Conservation (phyloP, 768 basidiomycete genomes). For the Termitomyces sp. region DNA sequence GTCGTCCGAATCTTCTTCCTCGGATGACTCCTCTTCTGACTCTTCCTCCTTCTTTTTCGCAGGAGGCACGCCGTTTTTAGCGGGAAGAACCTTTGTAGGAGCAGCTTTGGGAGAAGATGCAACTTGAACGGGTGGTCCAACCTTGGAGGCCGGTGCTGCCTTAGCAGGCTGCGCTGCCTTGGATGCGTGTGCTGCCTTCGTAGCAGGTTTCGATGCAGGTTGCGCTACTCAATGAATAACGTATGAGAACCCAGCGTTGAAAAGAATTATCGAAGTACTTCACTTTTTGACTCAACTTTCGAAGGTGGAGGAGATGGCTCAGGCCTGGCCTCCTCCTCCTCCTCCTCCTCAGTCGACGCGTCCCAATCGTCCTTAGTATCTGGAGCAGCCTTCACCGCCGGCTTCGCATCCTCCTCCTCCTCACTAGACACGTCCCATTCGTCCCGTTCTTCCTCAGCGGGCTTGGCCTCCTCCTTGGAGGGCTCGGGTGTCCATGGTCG, state of each 20-base stretch:
- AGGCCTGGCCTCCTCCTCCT: slow-evolving; percentile 36
- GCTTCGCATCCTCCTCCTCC: slow-evolving; percentile 43
- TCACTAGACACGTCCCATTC: slow-evolving; percentile 71
- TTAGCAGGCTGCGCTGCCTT: slow-evolving; percentile 7
- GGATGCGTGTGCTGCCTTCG: slow-evolving; percentile 18
- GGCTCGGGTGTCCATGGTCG: slow-evolving; percentile 49
- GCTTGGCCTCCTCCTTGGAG: slow-evolving; percentile 18
- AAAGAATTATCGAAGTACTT: background rate
- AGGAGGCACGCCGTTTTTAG: slow-evolving; percentile 13
- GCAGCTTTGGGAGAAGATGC: background rate
- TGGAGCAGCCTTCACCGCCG: slow-evolving; percentile 15
- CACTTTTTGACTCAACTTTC: slow-evolving; percentile 12
- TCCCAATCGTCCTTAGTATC: slow-evolving; percentile 54
- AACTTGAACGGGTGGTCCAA: background rate
- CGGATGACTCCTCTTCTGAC: slow-evolving; percentile 26
- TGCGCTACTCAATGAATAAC: slow-evolving; percentile 5
- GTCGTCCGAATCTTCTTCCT: slow-evolving; percentile 17
- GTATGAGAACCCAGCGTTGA: background rate
- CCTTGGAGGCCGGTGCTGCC: background rate
- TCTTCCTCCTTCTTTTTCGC: slow-evolving; percentile 11
- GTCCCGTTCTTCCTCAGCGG: slow-evolving; percentile 30
- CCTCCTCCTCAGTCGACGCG: slow-evolving; percentile 57
- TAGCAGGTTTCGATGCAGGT: slow-evolving; percentile 17
- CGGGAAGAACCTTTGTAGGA: slow-evolving; percentile 17
- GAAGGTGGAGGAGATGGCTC: slow-evolving; percentile 8